Evolutionary conservation across 192 early-diverging fungal genomes (phyloP), one percentile per base, ranked within the genome.

Genomic region (Geosiphon pyriformis): DNA sequence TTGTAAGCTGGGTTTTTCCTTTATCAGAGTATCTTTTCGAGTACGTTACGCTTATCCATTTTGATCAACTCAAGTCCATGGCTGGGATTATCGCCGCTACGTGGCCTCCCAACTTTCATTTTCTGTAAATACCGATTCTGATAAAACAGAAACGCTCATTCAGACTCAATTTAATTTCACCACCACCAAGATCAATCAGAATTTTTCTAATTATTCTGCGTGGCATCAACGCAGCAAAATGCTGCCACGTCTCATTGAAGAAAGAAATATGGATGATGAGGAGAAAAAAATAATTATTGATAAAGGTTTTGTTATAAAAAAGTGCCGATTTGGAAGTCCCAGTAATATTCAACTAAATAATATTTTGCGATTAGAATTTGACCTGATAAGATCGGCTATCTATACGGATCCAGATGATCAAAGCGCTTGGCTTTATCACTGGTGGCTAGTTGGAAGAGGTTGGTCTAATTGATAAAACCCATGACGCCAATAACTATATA

Each of bases 381-480:
- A 90, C 31, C 59, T 94, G 65, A 88, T 96, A 47, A 80, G 90
- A 52, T 91, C 92, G 59, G 97, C 95, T 2, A 82, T 96, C 33
- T 99, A 90, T 68, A 99, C 95, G 6, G 95, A 99, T 67, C 97
- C 97, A 11, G 88, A 90, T 27, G 94, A 99, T 76, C 95, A 98
- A 74, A 90, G 87, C 61, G 94, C 94, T 17, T 99, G 97, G 97
- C 78, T 99, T 15, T 99, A 99, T 80, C 87, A 95, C 54, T 84
- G 90, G 55, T 98, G 93, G 92, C 79, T 99, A 33, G 78, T 98
- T n/a, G 92, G 79, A 29, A 66, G 71, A 72, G 79, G 82, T 80
- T 68, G n/a, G 56, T n/a, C n/a, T n/a, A n/a, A 18, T 57, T 57
- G 6, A 31, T 57, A 18, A 31, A 12, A 17, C 32, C 3, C 17